Base-by-base conservation (phyloP, 306 rosid genomes). In the Quercus parvula region DNA sequence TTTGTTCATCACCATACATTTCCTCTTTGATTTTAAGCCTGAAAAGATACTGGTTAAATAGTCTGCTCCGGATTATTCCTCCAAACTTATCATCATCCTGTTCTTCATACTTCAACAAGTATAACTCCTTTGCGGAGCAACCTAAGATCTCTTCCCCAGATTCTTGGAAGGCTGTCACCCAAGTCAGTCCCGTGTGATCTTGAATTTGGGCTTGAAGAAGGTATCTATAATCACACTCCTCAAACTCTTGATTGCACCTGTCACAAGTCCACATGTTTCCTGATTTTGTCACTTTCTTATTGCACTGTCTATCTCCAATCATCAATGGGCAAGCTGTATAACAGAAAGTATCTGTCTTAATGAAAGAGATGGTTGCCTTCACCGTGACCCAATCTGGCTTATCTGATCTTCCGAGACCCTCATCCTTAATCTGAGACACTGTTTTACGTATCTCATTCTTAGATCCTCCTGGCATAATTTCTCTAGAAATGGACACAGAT, bases 91-190 rank as follows among this genome's bases (percentile, higher is more conserved):
- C 85, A 55, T 86, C 97, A 38, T 93, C 93, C 88, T 88, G 89
- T 74, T 86, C 89, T 80, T 91, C 93, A 82, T 90, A 72, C 87
- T 90, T 96, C 89, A 93, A 87, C 57, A 78, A 31, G 90, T 90
- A 90, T 84, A 96, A 77, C 66, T 93, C 97, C 82, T 88, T 91
- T 6, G 99, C 98, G 4, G 97, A 70, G 78, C 78, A 86, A 71
- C 92, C 94, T 81, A 96, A 76, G 75, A 96, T 93, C 84, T 96
- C 99, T 84, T 91, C 98, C 57, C 98, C 99, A 9, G 90, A 72
- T 83, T 96, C 99, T 85, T 96, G 98, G 76, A 96, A 96, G 68
- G 99, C 98, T 12, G 97, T 96, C 75, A 87, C 98, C 99, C 99
- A 93, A 67, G 97, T 88, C 84, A 96, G 79, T 79, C 99, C 99